Evolutionary conservation across 345 rosid species (phyloP).

Genomic region (Noccaea caerulescens): DNA sequence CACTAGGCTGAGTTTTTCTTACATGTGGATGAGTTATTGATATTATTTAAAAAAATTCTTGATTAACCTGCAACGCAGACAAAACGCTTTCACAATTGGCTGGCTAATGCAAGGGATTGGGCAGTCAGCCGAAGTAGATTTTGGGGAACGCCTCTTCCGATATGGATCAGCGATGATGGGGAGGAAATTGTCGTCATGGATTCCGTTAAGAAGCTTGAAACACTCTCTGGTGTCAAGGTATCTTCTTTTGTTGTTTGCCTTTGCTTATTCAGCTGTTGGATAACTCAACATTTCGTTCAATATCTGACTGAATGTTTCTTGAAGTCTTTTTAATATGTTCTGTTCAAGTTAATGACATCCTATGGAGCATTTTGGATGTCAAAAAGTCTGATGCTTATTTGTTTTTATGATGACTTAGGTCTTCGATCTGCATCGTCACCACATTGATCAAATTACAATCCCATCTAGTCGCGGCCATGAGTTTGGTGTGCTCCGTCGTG

Average conservation of each 20-base stretch:
- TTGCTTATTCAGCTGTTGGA: conserved; percentile 13
- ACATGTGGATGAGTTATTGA: conserved; percentile 1
- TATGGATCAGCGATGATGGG: conserved; percentile 92
- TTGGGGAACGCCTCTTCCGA: conserved; percentile 99
- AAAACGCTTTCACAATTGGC: conserved; percentile 98
- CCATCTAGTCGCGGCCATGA: conserved; percentile 80
- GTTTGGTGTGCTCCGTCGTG: conserved; percentile 85
- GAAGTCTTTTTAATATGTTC: conserved; percentile 17
- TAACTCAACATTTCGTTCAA: not conserved
- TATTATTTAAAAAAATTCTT: conserved; percentile 2
- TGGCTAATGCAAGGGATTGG: conserved; percentile 99
- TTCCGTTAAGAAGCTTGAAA: conserved; percentile 84
- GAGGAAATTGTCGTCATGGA: conserved; percentile 78
- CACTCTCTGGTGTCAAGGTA: conserved; percentile 91
- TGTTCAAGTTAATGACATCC: conserved; percentile 10
- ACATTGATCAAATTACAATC: conserved; percentile 88
- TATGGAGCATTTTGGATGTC: conserved; percentile 3
- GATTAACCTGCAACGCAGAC: conserved; percentile 54
- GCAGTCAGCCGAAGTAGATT: conserved; percentile 96
- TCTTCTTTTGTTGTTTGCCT: conserved; percentile 8
- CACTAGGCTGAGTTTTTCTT: conserved; percentile 1
- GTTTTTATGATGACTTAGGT: conserved; percentile 51
- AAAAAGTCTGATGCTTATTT: conserved; percentile 22
- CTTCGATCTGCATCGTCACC: conserved; percentile 91
- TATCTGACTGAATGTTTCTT: not conserved